Conservation (phyloP, 495 filamentous ascomycete species). For the Talaromyces proteolyticus region DNA sequence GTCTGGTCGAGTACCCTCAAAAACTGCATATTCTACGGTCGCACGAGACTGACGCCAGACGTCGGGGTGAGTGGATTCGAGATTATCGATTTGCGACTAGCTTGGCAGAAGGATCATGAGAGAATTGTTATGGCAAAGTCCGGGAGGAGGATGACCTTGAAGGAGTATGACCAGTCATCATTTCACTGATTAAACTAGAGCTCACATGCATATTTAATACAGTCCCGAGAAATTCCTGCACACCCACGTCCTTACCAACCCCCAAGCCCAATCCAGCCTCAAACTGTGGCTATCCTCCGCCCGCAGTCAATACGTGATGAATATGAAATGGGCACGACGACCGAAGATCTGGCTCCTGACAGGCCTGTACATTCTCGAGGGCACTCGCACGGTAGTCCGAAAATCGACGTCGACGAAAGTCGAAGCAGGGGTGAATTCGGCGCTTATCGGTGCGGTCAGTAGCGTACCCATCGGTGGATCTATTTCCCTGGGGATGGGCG, state of each 20-base stretch:
- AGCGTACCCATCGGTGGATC: slow-evolving; percentile 18
- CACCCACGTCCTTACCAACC: slow-evolving; percentile 10
- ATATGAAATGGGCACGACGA: slow-evolving; percentile 20
- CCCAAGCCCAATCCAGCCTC: slow-evolving; percentile 14
- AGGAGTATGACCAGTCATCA: slow-evolving; percentile 17
- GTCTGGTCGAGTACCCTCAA: slow-evolving; percentile 12
- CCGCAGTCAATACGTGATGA: slow-evolving; percentile 14
- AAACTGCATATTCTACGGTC: slow-evolving; percentile 15
- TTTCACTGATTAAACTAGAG: no score
- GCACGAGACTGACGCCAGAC: slow-evolving; percentile 11
- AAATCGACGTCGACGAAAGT: slow-evolving; percentile 8
- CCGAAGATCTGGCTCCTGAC: slow-evolving; percentile 21
- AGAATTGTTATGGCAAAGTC: slow-evolving; percentile 15
- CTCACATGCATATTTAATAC: not conserved
- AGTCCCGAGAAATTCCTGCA: slow-evolving; percentile 18
- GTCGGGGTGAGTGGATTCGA: slow-evolving; percentile 15
- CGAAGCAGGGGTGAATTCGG: slow-evolving; percentile 15
- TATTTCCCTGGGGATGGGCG: slow-evolving; percentile 14
- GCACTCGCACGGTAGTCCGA: slow-evolving; percentile 13
- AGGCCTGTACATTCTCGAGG: slow-evolving; percentile 17
- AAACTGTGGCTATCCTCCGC: slow-evolving; percentile 22
- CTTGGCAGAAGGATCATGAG: slow-evolving; percentile 17
- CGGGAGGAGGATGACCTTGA: slow-evolving; percentile 13
- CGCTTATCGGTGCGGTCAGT: slow-evolving; percentile 15
- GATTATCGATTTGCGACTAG: slow-evolving; percentile 19